Evolutionary conservation across 768 basidiomycete genomes (phyloP).

Genomic region (Dioszegia hungarica): DNA sequence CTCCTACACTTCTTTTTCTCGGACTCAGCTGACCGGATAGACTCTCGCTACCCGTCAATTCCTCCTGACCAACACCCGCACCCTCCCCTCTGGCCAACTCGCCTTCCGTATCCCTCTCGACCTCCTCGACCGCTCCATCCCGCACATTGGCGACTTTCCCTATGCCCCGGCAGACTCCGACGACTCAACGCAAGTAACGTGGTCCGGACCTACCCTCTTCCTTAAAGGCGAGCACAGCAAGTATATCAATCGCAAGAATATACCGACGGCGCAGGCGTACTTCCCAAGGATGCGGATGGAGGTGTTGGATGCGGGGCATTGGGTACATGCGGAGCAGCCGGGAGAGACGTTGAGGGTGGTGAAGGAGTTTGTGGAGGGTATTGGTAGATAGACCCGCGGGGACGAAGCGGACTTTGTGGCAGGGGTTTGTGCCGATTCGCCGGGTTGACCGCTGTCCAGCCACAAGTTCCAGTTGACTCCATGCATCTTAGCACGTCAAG

Average conservation of each 20-base stretch:
- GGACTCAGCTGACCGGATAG: slow-evolving; percentile 50
- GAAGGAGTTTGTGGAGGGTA: slow-evolving; percentile 44
- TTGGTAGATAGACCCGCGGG: slow-evolving; percentile 8
- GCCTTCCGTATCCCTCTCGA: slow-evolving; percentile 71
- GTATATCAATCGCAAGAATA: slow-evolving; percentile 71
- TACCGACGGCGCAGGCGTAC: slow-evolving; percentile 59
- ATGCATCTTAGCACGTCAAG: too few relatives aligned
- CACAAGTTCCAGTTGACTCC: too few relatives aligned
- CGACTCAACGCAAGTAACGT: slow-evolving; percentile 52
- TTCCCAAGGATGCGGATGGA: slow-evolving; percentile 68
- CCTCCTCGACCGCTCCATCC: slow-evolving; percentile 60
- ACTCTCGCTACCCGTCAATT: slow-evolving; percentile 71
- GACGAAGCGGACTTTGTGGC: too few relatives aligned
- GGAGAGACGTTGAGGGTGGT: slow-evolving; percentile 51
- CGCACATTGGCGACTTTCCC: slow-evolving; percentile 72
- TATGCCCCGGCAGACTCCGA: slow-evolving; percentile 51
- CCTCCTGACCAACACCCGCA: slow-evolving; percentile 72
- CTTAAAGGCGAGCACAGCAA: slow-evolving; percentile 74
- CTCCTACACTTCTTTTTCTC: background rate
- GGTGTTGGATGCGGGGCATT: slow-evolving; percentile 72
- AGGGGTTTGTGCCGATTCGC: too few relatives aligned
- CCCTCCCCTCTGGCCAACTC: slow-evolving; percentile 50
- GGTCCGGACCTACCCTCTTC: slow-evolving; percentile 61
- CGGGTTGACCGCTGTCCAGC: too few relatives aligned
- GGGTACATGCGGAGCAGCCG: slow-evolving; percentile 81